Evolutionary conservation across 495 filamentous ascomycete genomes (phyloP).

Genomic region (Chaetomium tenue): DNA sequence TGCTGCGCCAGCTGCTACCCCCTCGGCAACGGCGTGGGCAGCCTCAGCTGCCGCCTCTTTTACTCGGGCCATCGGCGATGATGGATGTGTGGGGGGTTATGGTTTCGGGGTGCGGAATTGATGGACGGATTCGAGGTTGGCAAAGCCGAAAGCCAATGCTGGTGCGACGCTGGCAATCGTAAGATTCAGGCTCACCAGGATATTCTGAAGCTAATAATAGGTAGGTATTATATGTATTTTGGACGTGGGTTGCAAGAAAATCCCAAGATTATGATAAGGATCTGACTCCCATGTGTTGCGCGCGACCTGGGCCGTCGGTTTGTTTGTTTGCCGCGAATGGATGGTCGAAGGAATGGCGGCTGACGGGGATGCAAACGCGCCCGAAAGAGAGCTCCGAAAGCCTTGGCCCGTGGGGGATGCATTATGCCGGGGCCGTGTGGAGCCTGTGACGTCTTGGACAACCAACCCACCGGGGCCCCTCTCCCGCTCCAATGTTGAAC

Average conservation of each 20-base stretch:
- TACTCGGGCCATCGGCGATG: slow-evolving; percentile 16
- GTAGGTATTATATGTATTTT: neutral
- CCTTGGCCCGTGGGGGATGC: neutral
- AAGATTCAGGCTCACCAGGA: neutral
- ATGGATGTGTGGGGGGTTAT: neutral
- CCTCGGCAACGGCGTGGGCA: slow-evolving; percentile 15
- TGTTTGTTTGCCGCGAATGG: neutral
- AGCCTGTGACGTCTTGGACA: slow-evolving; percentile 7
- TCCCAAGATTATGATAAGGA: neutral
- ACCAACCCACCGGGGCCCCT: neutral
- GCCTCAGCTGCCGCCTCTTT: slow-evolving; percentile 26
- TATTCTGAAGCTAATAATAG: neutral
- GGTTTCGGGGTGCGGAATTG: neutral
- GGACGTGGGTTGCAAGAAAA: neutral
- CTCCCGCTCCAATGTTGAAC: neutral
- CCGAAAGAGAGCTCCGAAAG: neutral
- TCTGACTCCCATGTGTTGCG: neutral
- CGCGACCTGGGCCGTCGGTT: neutral
- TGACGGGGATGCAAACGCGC: neutral
- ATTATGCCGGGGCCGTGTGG: neutral
- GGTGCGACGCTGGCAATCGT: slow-evolving; percentile 1
- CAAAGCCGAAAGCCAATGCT: neutral
- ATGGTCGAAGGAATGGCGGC: no score
- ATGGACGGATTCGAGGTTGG: neutral
- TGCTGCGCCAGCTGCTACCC: slow-evolving; percentile 4